Evolutionary conservation across 2,329 filamentous ascomycete genomes (phyloP), one percentile per base, ranked within the genome.

Genomic region (Xylaria hypoxylon): DNA sequence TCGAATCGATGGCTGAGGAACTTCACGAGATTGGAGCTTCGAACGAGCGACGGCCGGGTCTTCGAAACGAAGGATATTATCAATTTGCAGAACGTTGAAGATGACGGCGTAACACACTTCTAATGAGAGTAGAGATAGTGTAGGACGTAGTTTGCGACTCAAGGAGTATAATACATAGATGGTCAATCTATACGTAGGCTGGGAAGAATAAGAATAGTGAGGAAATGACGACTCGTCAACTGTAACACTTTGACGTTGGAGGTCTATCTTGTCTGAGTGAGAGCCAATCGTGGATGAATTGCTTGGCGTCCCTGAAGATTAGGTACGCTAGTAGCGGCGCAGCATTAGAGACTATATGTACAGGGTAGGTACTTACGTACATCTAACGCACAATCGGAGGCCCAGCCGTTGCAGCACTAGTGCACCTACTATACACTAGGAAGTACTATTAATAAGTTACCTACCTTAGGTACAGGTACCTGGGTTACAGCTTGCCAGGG

Each of bases 31-130:
- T 26, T 28, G 55, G 44, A 53, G 33, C 7, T 35, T 59, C 22
- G 45, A 61, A 67, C 60, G 60, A 64, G 64, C 45, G 67, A 50
- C 47, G 26, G n/a, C 47, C 7, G 19, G 38, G 51, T 52, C 50
- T 55, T 38, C 53, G 33, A 48, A 62, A 55, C 60, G 40, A 64
- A 51, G 28, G 52, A 55, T 15, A 19, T 22, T 33, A 58, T 64
- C 35, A 52, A 59, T 33, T 59, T 13, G 22, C 44, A 63, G 31
- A 42, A 55, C 28, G 52, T 26, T 60, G 11, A 28, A 51, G 28
- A 48, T 8, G 28, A 45, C 28, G 44, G 38, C 48, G 47, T 26
- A 38, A 33, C 38, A 26, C 47, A 50, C 60, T 64, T 48, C 42
- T 26, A 44, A 61, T 26, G 51, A 59, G 35, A 51, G 35, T 26